Conservation (phyloP, 257 asterid species). For the Solanum peruvianum region DNA sequence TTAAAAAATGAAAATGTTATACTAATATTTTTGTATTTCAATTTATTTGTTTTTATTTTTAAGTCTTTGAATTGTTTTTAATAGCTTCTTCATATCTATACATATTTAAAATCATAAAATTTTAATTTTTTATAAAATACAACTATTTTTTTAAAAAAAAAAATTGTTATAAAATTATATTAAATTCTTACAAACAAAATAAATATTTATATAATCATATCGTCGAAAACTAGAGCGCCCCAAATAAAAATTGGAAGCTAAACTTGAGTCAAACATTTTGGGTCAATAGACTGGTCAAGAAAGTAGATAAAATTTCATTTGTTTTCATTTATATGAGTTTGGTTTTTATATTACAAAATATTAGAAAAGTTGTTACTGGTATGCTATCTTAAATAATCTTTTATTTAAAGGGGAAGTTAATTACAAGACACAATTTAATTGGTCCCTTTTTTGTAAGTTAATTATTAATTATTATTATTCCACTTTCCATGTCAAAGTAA, state of each 20-base stretch:
- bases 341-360: background rate
- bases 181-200: rapidly evolving
- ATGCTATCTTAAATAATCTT: background rate
- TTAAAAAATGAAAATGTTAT: background rate
- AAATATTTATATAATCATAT: background rate
- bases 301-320: background rate
- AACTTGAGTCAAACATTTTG: background rate
- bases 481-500: background rate
- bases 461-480: background rate
- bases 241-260: too few relatives aligned
- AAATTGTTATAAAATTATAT: too few relatives aligned
- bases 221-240: background rate
- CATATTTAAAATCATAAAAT: too few relatives aligned
- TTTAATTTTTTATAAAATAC: too few relatives aligned
- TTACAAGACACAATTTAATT: background rate
- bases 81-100: background rate
- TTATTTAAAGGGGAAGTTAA: background rate
- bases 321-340: background rate
- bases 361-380: background rate
- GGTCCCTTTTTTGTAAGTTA: background rate
- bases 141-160: too few relatives aligned
- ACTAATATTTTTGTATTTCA: background rate
- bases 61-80: too few relatives aligned
- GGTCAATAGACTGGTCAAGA: background rate
- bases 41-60: too few relatives aligned